Evolutionary conservation across 495 filamentous ascomycete species (phyloP).

Genomic region (Xylaria curta): DNA sequence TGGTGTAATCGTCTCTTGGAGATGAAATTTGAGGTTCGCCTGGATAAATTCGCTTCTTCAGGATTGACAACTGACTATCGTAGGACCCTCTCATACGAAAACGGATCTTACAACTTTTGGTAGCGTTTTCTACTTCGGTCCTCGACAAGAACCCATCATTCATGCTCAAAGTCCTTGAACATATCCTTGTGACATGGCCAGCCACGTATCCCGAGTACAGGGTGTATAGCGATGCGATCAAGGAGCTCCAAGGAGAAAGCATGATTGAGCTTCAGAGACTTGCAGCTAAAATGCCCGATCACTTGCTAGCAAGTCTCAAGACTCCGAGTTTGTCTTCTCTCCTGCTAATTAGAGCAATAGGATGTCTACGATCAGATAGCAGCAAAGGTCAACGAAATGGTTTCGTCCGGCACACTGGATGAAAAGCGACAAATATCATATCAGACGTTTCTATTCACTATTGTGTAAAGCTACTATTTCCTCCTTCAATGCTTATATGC

Average conservation of each 20-base stretch:
- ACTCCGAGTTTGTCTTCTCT: not conserved
- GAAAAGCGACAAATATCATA: conserved; percentile 70
- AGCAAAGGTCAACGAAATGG: conserved; percentile 80
- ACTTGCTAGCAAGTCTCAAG: conserved; percentile 67
- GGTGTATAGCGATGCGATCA: conserved; percentile 87
- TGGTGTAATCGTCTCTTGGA: conserved; percentile 82
- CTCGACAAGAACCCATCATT: conserved; percentile 78
- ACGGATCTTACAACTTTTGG: conserved; percentile 80
- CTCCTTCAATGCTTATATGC: not conserved
- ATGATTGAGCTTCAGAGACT: conserved; percentile 87
- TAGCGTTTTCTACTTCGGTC: conserved; percentile 82
- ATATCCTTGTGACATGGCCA: conserved; percentile 82
- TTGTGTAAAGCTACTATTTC: conserved; percentile 65
- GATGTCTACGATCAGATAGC: conserved; percentile 88
- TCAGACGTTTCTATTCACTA: conserved; percentile 86
- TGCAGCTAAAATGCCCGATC: conserved; percentile 87
- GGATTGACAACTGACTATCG: conserved; percentile 24
- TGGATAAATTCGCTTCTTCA: not conserved
- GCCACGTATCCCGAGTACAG: conserved; percentile 69
- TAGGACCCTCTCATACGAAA: conserved; percentile 88
- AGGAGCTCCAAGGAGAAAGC: conserved; percentile 80
- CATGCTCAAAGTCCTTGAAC: conserved; percentile 85
- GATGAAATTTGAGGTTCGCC: conserved; percentile 72
- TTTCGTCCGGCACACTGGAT: conserved; percentile 72
- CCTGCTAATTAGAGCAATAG: conserved; percentile 42